These are phyloP conservation scores for Leucosporidium scottii DNA, from an alignment of 768 basidiomycete genomes.

Conservation along the genomic window DNA sequence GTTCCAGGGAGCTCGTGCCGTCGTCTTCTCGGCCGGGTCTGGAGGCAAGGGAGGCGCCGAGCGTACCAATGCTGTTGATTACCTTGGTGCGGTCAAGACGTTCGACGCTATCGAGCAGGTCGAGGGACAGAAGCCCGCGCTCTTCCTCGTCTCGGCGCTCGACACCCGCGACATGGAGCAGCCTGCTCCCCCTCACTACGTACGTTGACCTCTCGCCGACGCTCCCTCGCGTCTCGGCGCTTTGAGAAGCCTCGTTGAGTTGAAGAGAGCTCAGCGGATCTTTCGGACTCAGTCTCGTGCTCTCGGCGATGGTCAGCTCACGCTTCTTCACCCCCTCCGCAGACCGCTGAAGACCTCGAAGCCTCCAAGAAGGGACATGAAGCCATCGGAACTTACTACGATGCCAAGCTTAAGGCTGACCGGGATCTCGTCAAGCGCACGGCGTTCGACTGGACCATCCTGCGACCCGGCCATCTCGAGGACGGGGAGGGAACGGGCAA, in stretches of 20 bases:
- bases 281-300: too few species aligned
- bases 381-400: slow-evolving; percentile 28
- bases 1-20: slow-evolving; percentile 45
- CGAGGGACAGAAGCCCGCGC: slow-evolving; percentile 34
- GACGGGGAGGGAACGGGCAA: slow-evolving; percentile 52
- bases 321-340: neutral
- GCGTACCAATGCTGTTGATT: slow-evolving; percentile 53
- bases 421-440: slow-evolving; percentile 48
- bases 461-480: slow-evolving; percentile 58
- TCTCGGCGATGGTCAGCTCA: too few species aligned
- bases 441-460: slow-evolving; percentile 59
- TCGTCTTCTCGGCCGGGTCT: slow-evolving; percentile 49
- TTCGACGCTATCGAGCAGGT: slow-evolving; percentile 61
- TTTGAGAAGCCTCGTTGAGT: too few species aligned
- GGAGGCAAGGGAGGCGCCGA: slow-evolving; percentile 53
- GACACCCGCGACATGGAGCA: slow-evolving; percentile 19
- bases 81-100: slow-evolving; percentile 57
- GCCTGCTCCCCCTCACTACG: slow-evolving; percentile 21
- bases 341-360: slow-evolving; percentile 18
- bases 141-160: slow-evolving; percentile 28
- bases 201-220: neutral
- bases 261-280: too few species aligned
- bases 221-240: neutral
- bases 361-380: slow-evolving; percentile 19
- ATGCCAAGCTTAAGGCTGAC: slow-evolving; percentile 48